phyloP scores from a whole-genome alignment of 345 rosid species.

The Psidium friedrichsthalianum region DNA sequence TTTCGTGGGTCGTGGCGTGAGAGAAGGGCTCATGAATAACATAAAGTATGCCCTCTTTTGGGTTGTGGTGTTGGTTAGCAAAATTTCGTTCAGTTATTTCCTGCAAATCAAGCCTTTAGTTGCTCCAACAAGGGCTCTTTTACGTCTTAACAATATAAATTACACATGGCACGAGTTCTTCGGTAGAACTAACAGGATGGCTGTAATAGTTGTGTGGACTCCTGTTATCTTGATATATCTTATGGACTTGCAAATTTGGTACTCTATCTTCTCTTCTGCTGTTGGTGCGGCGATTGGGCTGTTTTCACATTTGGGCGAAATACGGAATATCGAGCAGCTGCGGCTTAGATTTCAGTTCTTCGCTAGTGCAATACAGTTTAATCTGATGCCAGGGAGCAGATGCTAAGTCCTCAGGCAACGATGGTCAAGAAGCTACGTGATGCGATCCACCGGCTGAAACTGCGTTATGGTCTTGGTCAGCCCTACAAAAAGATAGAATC shows the following conservation, averaged over 20 bases:
- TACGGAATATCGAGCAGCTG: conserved; percentile 69
- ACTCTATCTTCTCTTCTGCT: conserved; percentile 59
- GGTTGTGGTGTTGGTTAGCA: conserved; percentile 42
- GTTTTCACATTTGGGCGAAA: conserved; percentile 88
- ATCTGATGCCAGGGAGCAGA: conserved; percentile 70
- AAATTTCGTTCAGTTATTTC: conserved; percentile 71
- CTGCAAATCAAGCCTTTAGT: conserved; percentile 76
- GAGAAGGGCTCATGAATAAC: conserved; percentile 81
- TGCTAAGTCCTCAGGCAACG: conserved; percentile 33
- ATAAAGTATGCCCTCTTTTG: conserved; percentile 70
- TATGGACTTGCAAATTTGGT: conserved; percentile 90
- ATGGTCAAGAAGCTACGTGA: conserved; percentile 68
- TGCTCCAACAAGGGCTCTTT: conserved; percentile 52
- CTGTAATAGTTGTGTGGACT: conserved; percentile 55
- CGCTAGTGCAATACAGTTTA: conserved; percentile 85
- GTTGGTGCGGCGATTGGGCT: conserved; percentile 60
- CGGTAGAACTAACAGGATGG: conserved; percentile 39
- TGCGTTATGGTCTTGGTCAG: conserved; percentile 83
- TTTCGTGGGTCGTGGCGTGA: conserved; percentile 82
- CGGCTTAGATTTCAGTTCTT: conserved; percentile 92
- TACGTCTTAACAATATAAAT: conserved; percentile 1
- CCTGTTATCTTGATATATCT: conserved; percentile 71
- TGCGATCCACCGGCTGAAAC: conserved; percentile 59
- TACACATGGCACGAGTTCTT: conserved; percentile 81
- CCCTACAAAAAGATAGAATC: conserved; percentile 74